These are phyloP conservation scores for Maudiozyma saulgeensis DNA, from an alignment of 805 yeast genomes.

Conservation along the genomic window DNA sequence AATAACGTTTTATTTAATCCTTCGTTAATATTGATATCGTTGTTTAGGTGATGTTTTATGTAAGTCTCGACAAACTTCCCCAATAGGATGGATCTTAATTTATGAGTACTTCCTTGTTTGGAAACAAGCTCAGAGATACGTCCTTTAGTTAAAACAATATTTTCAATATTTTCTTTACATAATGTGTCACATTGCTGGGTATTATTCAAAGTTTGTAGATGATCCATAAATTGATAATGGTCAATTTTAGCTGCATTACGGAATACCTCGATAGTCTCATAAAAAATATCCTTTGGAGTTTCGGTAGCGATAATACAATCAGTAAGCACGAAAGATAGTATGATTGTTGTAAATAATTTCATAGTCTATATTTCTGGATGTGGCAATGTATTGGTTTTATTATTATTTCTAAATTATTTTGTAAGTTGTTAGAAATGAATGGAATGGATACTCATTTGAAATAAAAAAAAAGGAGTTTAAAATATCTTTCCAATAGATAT, in stretches of 20 bases:
- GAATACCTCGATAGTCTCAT: not conserved
- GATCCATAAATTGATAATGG: not conserved
- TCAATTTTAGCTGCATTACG: not conserved
- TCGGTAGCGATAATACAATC: not conserved
- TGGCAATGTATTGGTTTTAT: too few relatives aligned
- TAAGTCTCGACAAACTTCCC: not conserved
- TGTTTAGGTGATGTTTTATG: not conserved
- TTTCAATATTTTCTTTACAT: not conserved
- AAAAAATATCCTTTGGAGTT: not conserved
- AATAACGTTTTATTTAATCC: not conserved
- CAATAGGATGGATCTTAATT: not conserved
- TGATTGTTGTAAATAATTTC: not conserved
- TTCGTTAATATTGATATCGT: not conserved
- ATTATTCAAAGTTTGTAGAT: not conserved
- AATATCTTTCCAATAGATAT: too few relatives aligned
- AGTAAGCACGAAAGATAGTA: not conserved
- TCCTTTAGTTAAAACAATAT: not conserved
- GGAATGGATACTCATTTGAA: too few relatives aligned
- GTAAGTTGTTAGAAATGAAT: too few relatives aligned
- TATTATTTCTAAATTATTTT: too few relatives aligned
- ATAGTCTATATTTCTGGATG: not conserved
- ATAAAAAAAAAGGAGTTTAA: too few relatives aligned
- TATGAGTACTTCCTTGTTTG: not conserved
- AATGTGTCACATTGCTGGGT: not conserved
- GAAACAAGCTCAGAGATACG: not conserved